These are phyloP conservation scores for Annona cherimola DNA, from an alignment of 164 flowering plant species.

Conservation along the genomic window DNA sequence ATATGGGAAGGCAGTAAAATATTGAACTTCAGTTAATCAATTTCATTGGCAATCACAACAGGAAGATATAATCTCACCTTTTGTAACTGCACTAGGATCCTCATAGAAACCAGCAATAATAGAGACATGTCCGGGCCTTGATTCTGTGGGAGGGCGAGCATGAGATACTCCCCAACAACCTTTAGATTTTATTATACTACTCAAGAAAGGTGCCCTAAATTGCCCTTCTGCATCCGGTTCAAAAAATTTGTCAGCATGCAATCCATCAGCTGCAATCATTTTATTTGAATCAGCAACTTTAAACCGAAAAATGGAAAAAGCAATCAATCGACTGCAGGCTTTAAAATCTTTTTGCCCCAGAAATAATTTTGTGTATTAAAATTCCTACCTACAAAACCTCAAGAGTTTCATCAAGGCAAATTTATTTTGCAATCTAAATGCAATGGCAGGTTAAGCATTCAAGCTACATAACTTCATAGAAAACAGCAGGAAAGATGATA, in stretches of 20 bases:
- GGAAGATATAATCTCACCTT: conserved; percentile 40
- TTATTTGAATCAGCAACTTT: background rate
- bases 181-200: conserved; percentile 61
- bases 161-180: conserved; percentile 99
- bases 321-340: background rate
- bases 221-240: conserved; percentile 80
- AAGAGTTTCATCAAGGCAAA: too few relatives aligned
- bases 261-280: conserved; percentile 78
- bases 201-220: conserved; percentile 83
- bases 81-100: conserved; percentile 97
- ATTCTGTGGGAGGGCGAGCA: conserved; percentile 99
- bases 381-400: too few relatives aligned
- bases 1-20: background rate
- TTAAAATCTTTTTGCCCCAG: background rate
- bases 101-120: conserved; percentile 95
- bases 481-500: too few relatives aligned
- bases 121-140: conserved; percentile 97
- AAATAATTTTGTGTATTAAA: too few relatives aligned
- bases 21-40: too few relatives aligned
- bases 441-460: background rate
- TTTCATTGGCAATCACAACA: background rate
- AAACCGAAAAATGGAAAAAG: background rate
- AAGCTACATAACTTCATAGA: background rate
- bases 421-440: background rate
- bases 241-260: conserved; percentile 90